A percentile compares a stretch with the other conserved stretches of the same genome.
These are phyloP conservation scores for Sarocladiaceae sp. DNA, from an alignment of 2,329 filamentous ascomycete genomes.

Conservation along the genomic window DNA sequence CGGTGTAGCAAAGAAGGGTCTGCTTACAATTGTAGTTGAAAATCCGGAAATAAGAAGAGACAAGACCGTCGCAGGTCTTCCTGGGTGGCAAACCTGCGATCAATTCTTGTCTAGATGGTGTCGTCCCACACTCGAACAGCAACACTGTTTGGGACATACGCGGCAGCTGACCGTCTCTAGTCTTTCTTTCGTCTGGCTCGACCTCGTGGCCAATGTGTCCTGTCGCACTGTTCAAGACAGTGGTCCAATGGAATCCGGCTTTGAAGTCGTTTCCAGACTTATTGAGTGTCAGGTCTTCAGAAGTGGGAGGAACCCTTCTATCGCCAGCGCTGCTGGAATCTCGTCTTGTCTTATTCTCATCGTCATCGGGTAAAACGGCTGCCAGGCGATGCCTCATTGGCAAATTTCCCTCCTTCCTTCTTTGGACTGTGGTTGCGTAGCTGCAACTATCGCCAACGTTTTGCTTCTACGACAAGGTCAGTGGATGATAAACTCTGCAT, in stretches of 20 bases:
- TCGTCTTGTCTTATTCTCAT: too few species aligned
- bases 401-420: neutral
- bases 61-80: constrained; percentile 12
- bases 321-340: too few species aligned
- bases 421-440: neutral
- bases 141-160: neutral
- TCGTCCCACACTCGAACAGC: neutral
- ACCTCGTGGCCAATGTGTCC: neutral
- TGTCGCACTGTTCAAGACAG: constrained; percentile 3
- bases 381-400: neutral
- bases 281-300: neutral
- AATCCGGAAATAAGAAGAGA: neutral
- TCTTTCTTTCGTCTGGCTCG: neutral
- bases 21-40: neutral
- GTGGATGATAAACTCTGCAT: neutral
- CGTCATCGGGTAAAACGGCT: neutral
- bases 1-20: neutral
- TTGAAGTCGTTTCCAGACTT: neutral
- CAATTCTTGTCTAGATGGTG: neutral
- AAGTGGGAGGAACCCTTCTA: neutral
- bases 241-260: neutral
- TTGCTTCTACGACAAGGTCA: neutral
- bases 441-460: neutral
- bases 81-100: constrained; percentile 1
- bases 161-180: neutral